These are phyloP conservation scores for Aureobasidium sp. DNA, from an alignment of 2,329 filamentous ascomycete species.

Conservation along the genomic window DNA sequence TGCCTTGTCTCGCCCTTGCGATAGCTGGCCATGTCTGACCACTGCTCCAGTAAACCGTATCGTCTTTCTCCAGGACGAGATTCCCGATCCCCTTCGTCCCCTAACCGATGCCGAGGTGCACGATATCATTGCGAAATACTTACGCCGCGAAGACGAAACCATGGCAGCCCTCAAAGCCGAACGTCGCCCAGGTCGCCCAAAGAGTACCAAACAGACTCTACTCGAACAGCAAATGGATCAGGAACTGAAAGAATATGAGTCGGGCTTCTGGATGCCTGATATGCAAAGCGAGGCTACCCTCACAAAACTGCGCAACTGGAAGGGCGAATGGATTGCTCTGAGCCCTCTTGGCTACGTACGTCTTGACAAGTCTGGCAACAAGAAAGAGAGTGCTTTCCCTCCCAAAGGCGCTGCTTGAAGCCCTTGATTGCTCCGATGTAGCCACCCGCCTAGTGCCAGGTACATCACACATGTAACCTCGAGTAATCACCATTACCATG, in stretches of 20 bases:
- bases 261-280: conserved; percentile 83
- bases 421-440: neutral
- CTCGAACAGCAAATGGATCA: conserved; percentile 63
- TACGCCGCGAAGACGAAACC: conserved; percentile 64
- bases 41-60: conserved; percentile 54
- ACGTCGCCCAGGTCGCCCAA: conserved; percentile 70
- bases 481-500: neutral
- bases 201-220: conserved; percentile 68
- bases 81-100: conserved; percentile 34
- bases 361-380: conserved; percentile 57
- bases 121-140: conserved; percentile 37
- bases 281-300: conserved; percentile 61
- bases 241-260: conserved; percentile 72
- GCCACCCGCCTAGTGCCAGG: neutral
- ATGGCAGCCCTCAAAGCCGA: conserved; percentile 58
- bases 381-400: conserved; percentile 70
- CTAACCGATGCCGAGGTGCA: conserved; percentile 54
- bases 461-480: neutral
- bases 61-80: conserved; percentile 57
- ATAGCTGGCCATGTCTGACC: neutral
- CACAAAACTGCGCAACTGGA: conserved; percentile 63
- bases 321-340: conserved; percentile 76
- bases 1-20: neutral
- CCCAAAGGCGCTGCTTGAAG: conserved; percentile 43
- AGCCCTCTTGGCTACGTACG: conserved; percentile 70